These are phyloP conservation scores for Stevia rebaudiana DNA, from an alignment of 140 eudicot species.

Conservation along the genomic window DNA sequence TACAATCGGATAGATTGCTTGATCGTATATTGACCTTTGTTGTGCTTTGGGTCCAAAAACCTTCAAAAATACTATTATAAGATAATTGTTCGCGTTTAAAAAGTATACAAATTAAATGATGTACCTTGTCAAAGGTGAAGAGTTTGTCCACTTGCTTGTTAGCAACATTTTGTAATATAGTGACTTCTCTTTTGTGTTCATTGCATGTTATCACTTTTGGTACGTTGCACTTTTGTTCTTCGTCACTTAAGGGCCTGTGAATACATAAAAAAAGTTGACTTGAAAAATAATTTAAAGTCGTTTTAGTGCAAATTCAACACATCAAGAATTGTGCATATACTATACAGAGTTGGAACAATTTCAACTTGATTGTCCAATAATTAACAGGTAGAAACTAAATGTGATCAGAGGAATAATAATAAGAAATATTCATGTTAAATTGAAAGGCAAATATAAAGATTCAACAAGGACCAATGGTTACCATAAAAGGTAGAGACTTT, in stretches of 20 bases:
- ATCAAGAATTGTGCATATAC: background rate
- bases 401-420: background rate
- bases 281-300: background rate
- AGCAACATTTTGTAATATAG: constrained; percentile 46
- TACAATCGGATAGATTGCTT: constrained; percentile 76
- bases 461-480: background rate
- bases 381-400: constrained; percentile 1
- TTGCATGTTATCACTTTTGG: constrained; percentile 71
- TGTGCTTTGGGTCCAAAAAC: constrained; percentile 94
- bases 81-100: background rate
- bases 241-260: constrained; percentile 63
- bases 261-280: background rate
- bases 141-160: constrained; percentile 69
- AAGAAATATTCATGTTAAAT: background rate
- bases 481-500: background rate
- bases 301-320: background rate
- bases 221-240: constrained; percentile 63
- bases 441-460: background rate
- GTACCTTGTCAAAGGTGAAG: constrained; percentile 86
- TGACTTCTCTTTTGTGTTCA: constrained; percentile 69
- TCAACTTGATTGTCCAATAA: background rate
- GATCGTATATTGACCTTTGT: constrained; percentile 77
- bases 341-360: background rate
- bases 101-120: background rate
- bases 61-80: constrained; percentile 20